Conservation (phyloP, 2,329 filamentous ascomycete species). For the Colletotrichum graminicola region DNA sequence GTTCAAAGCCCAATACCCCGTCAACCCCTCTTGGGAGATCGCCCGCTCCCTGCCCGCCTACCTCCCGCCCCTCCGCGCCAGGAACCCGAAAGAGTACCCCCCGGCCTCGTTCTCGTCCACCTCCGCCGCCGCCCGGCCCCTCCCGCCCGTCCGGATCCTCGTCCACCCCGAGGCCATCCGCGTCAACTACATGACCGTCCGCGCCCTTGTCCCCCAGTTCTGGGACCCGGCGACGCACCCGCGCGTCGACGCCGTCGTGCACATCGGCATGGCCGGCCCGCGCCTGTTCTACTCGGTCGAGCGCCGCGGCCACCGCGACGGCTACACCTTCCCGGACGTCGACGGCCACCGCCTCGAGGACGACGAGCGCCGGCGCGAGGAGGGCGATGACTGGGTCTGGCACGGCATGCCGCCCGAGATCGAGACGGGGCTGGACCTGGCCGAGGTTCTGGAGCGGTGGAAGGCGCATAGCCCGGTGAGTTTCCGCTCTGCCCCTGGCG, state of each 20-base stretch:
- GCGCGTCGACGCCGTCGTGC: constrained; percentile 75
- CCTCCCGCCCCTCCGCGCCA: constrained; percentile 65
- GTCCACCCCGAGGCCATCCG: constrained; percentile 75
- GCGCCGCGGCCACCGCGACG: constrained; percentile 76
- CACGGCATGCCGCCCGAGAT: constrained; percentile 67
- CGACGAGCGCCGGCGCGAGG: constrained; percentile 50
- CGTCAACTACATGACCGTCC: constrained; percentile 78
- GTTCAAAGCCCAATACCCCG: constrained; percentile 77
- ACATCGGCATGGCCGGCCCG: constrained; percentile 84
- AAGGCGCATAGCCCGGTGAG: constrained; percentile 62
- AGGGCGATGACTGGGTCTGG: constrained; percentile 65
- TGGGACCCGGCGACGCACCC: constrained; percentile 60
- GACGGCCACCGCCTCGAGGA: constrained; percentile 71
- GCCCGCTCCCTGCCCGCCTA: constrained; percentile 74
- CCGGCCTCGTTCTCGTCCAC: constrained; percentile 23
- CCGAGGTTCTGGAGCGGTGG: constrained; percentile 70
- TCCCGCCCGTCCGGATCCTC: constrained; percentile 70
- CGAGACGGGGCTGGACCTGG: constrained; percentile 67
- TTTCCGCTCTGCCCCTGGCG: constrained; percentile 11
- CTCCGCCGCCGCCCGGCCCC: constrained; percentile 46
- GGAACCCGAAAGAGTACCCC: constrained; percentile 52
- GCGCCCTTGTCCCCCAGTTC: constrained; percentile 72
- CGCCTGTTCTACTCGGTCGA: constrained; percentile 77
- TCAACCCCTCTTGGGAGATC: constrained; percentile 88
- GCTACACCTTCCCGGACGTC: constrained; percentile 79